Percentiles rank a stretch among this genome's conserved stretches.
Conservation (phyloP, 306 rosid genomes). For the Sesbania bispinosa region DNA sequence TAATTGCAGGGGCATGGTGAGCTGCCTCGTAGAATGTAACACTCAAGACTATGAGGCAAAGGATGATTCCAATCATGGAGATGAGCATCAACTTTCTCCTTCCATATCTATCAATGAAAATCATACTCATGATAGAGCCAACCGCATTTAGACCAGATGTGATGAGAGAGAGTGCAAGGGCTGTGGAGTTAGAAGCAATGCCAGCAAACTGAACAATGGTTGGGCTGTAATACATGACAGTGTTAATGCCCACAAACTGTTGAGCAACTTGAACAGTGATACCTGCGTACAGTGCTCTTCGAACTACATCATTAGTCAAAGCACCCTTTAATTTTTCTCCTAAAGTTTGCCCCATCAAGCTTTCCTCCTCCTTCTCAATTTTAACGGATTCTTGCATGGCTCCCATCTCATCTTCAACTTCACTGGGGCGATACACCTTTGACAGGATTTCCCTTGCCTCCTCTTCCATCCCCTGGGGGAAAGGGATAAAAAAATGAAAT, state of each 20-base stretch:
- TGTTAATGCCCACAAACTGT: conserved; percentile 82
- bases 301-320: conserved; percentile 29
- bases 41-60: conserved; percentile 47
- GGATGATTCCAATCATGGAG: conserved; percentile 58
- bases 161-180: conserved; percentile 71
- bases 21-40: conserved; percentile 50
- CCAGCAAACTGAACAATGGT: conserved; percentile 85
- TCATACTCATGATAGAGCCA: conserved; percentile 67
- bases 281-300: conserved; percentile 75
- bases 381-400: conserved; percentile 52
- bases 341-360: conserved; percentile 31
- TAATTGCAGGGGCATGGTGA: conserved; percentile 46
- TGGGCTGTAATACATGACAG: conserved; percentile 88
- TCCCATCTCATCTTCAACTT: conserved; percentile 58
- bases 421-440: conserved; percentile 40
- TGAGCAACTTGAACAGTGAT: conserved; percentile 66
- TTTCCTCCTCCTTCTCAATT: conserved; percentile 44
- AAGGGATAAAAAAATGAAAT: not conserved
- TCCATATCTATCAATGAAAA: conserved; percentile 59
- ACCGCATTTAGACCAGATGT: conserved; percentile 69
- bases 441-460: conserved; percentile 46
- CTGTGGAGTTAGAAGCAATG: conserved; percentile 67
- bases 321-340: conserved; percentile 41
- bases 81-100: conserved; percentile 63
- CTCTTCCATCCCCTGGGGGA: conserved; percentile 48